Conservation (phyloP, 2,329 filamentous ascomycete genomes). For the Aspergillus sp. region DNA sequence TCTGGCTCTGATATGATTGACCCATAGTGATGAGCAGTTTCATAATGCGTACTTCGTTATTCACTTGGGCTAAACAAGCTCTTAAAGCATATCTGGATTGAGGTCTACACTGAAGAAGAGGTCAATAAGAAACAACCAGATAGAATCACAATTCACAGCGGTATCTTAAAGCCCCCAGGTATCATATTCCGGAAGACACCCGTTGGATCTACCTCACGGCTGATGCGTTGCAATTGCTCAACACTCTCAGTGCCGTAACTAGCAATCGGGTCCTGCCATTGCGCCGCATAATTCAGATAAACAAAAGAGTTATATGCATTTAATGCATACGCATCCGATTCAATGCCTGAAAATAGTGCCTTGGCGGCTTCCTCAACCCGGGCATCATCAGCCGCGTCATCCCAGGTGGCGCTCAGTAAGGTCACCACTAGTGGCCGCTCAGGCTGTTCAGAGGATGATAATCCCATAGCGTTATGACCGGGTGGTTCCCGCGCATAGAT, state of each 20-base stretch:
- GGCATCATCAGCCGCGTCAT: slow-evolving; percentile 34
- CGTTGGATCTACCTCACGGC: slow-evolving; percentile 43
- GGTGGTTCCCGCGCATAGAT: slow-evolving; percentile 23
- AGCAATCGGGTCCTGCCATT: slow-evolving; percentile 45
- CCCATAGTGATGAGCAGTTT: no score
- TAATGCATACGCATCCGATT: slow-evolving; percentile 17
- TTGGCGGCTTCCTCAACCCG: slow-evolving; percentile 28
- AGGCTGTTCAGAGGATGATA: not conserved
- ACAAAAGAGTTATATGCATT: slow-evolving; percentile 28
- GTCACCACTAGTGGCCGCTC: slow-evolving; percentile 21
- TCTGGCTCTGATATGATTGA: no score
- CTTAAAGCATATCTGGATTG: no score
- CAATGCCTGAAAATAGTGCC: slow-evolving; percentile 18
- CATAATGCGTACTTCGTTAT: no score
- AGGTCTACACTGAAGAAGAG: no score
- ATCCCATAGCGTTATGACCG: slow-evolving; percentile 12
- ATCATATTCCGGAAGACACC: slow-evolving; percentile 42
- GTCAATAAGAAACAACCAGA: no score
- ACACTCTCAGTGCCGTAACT: slow-evolving; percentile 45
- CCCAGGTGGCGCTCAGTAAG: slow-evolving; percentile 34
- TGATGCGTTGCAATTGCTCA: slow-evolving; percentile 32
- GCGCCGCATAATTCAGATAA: slow-evolving; percentile 53
- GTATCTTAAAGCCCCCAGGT: slow-evolving; percentile 47
- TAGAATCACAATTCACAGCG: no score
- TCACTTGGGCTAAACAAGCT: no score